These are phyloP conservation scores for Trichoderma sp. DNA, from an alignment of 2,329 filamentous ascomycete species.

Conservation along the genomic window DNA sequence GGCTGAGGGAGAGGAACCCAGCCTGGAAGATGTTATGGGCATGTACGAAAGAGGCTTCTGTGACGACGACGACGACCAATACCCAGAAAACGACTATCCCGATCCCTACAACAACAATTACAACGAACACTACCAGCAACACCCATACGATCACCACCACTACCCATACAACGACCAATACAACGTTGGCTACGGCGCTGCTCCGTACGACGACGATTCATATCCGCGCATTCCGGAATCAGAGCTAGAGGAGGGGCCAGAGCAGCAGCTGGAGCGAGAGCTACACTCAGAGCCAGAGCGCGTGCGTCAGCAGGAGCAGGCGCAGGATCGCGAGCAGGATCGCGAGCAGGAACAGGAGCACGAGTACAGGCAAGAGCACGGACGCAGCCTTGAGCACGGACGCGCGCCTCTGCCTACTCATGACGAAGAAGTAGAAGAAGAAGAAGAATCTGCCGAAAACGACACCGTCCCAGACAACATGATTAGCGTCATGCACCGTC, in stretches of 20 bases:
- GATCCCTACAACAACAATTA: conserved; percentile 35
- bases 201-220: neutral
- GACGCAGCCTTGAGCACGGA: neutral
- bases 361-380: neutral
- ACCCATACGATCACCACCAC: conserved; percentile 6
- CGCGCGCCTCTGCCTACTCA: conserved; percentile 6
- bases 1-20: conserved; percentile 50
- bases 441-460: neutral
- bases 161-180: conserved; percentile 7
- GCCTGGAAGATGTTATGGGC: conserved; percentile 68
- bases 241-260: neutral
- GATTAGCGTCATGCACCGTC: conserved; percentile 17
- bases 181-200: neutral
- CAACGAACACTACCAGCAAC: conserved; percentile 33
- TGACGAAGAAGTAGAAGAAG: conserved; percentile 8
- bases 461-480: neutral
- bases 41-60: conserved; percentile 67
- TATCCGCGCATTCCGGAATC: neutral
- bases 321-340: conserved; percentile 42
- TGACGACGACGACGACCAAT: conserved; percentile 44
- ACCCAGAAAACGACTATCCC: conserved; percentile 20
- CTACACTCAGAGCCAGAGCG: neutral
- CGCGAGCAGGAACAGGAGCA: conserved; percentile 48
- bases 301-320: neutral
- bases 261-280: neutral